phyloP scores from a whole-genome alignment of 192 early-diverging fungal species.

The Coemansia sp. region DNA sequence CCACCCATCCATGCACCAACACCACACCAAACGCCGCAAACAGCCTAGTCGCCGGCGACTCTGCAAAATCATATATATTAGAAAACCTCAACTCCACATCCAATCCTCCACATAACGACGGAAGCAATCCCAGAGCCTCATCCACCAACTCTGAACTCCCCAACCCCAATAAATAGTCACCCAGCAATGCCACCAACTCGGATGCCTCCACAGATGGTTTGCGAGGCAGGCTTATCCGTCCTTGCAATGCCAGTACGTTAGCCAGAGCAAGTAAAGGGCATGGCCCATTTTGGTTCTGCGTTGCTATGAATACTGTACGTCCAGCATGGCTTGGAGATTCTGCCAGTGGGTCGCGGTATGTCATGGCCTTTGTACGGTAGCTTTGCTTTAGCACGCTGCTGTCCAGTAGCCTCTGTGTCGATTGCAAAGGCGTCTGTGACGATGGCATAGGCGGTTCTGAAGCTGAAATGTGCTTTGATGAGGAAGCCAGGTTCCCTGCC shows the following conservation, averaged over 20 bases:
- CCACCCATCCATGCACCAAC: slow-evolving; percentile 90
- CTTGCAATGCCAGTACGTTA: slow-evolving; percentile 77
- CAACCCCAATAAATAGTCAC: slow-evolving; percentile 61
- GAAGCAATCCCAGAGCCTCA: slow-evolving; percentile 22
- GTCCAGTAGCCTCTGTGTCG: no score
- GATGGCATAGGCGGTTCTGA: no score
- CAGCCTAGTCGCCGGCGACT: slow-evolving; percentile 57
- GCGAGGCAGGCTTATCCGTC: slow-evolving; percentile 56
- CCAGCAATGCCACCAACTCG: slow-evolving; percentile 67
- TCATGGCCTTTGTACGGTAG: no score
- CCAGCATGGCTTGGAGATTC: no score
- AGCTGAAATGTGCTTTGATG: no score
- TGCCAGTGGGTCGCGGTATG: no score
- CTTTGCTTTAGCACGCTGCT: no score
- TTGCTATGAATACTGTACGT: slow-evolving; percentile 67
- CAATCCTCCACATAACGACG: slow-evolving; percentile 43
- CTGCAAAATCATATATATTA: slow-evolving; percentile 65
- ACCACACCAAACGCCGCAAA: slow-evolving; percentile 79
- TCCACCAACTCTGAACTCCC: not conserved
- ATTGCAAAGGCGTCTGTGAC: no score
- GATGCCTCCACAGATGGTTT: slow-evolving; percentile 59
- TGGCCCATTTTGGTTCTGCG: slow-evolving; percentile 92
- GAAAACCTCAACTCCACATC: slow-evolving; percentile 88
- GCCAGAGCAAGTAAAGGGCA: slow-evolving; percentile 83
- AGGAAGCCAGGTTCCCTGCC: no score